Conservation (phyloP, 257 asterid species). For the Nicotiana undulata region DNA sequence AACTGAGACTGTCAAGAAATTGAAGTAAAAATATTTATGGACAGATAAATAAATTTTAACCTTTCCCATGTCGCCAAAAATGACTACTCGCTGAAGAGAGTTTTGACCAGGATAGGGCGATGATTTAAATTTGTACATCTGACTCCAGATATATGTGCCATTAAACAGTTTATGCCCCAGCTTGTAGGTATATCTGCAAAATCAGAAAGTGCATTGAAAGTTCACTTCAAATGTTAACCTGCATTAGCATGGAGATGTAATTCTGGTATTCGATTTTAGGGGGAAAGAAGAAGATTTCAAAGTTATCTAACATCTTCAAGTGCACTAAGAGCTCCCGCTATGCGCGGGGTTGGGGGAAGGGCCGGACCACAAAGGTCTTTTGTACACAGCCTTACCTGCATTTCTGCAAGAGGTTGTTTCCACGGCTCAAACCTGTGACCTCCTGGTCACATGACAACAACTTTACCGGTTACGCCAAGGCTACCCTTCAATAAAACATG, state of each 20-base stretch:
- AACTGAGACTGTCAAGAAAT: background rate
- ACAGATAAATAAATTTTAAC: slow-evolving; percentile 16
- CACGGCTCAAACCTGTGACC: too few species aligned
- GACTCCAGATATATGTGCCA: slow-evolving; percentile 65
- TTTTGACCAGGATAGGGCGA: slow-evolving; percentile 96
- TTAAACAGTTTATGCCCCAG: slow-evolving; percentile 65
- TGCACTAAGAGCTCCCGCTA: too few species aligned
- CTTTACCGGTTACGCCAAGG: too few species aligned
- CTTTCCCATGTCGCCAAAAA: slow-evolving; percentile 99
- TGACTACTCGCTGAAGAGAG: slow-evolving; percentile 71
- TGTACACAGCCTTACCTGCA: too few species aligned
- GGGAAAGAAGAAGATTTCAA: background rate
- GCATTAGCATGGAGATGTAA: background rate
- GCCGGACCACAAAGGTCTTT: too few species aligned
- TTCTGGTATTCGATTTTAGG: background rate
- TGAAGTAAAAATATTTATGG: background rate
- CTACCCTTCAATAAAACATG: background rate
- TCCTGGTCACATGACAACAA: too few species aligned
- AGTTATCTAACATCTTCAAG: background rate
- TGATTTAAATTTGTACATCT: slow-evolving; percentile 54
- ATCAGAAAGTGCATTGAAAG: slow-evolving; percentile 1
- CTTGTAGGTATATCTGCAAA: slow-evolving; percentile 78
- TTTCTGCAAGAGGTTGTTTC: too few species aligned
- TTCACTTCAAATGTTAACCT: background rate
- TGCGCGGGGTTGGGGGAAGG: too few species aligned